Evolutionary conservation across 2,329 filamentous ascomycete genomes (phyloP), one percentile per base, ranked within the genome.

Genomic region (Plenodomus tracheiphilus): DNA sequence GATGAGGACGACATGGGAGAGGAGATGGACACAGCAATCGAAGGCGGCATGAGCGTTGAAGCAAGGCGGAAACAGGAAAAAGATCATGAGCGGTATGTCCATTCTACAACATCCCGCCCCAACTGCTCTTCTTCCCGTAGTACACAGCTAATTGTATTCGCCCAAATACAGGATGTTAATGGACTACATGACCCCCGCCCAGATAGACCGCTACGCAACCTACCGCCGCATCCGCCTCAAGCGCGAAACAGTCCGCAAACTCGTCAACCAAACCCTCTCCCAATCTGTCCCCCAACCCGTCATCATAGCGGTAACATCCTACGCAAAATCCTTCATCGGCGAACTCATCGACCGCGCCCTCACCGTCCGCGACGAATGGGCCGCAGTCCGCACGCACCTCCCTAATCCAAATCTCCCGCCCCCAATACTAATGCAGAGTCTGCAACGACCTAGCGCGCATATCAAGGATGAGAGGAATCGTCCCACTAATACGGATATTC

Each of bases 181-280:
- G 21, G 79, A 84, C 39, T 79, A 81, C 44, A 85, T 91, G 71
- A 82, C 86, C 41, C 70, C 73, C n/a, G 79, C 83, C 18, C 88
- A 91, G 68, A 84, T 85, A 59, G 79, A 84, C 46, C 81, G 88
- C 41, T 91, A 88, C 65, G 86, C 87, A 67, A 79, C 83, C 18
- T 91, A 85, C 81, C 81, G 87, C 52, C 82, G 84, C 9, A 83
- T 84, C 28, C 88, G 87, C 61, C 74, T 92, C 35, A 81, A 83
- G 18, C 85, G 87, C 56, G 80, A 84, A 6, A 84, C 86, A 16
- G 85, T 91, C 48, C 82, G 88, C 65, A 81, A 85, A 81, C 82
- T 92, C 52, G 86, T 91, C 66, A 93, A 92, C 64, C 87, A 88
- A 49, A 90, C 88, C 1, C 85, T 91, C 8, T 90, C 87, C 0